Evolutionary conservation across 768 basidiomycete species (phyloP), one percentile per base, ranked within the genome.

Genomic region (Lentinula aciculospora): DNA sequence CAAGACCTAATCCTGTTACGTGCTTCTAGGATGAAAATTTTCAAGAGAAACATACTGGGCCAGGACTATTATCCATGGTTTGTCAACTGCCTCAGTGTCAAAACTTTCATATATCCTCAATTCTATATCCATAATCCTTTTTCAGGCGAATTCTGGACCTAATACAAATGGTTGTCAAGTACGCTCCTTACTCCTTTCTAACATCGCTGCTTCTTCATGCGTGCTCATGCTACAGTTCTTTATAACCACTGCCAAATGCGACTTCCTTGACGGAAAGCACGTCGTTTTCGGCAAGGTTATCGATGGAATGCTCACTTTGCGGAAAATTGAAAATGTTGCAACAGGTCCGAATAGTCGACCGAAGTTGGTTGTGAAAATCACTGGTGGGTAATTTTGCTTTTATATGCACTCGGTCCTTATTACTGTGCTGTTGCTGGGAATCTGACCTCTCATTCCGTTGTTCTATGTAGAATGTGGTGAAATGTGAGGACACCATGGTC

Each of bases 281-380:
- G 89, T 94, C 63, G 93, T 95, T 1, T 97, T 97, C 65, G 94
- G 94, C 5, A 86, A 81, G 62, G 89, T 96, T 34, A 82, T 92
- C 61, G 92, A 97, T 58, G 93, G 93, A 25, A 92, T 98, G 89
- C 82, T 99, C 59, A 96, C 94, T 3, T 77, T 99, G 51, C 81
- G 96, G 62, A 98, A 98, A 70, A 92, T 99, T 57, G 97, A 99
- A 74, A 92, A 94, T 62, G 93, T 98, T 0, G 83, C 94, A 8
- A 98, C 94, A 0, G 93, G 92, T 1, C 81, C 84, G 3, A 96
- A 94, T 69, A 95, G 92, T 66, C 74, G 92, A 53, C 94, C 94
- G 0, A 97, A 97, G 68, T 71, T 97, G 25, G 81, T 81, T 2
- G 92, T 94, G 10, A 94, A 92, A 71, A 90, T 97, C 54, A 85